phyloP scores from a whole-genome alignment of 768 basidiomycete genomes.

The Saitozyma podzolica region DNA sequence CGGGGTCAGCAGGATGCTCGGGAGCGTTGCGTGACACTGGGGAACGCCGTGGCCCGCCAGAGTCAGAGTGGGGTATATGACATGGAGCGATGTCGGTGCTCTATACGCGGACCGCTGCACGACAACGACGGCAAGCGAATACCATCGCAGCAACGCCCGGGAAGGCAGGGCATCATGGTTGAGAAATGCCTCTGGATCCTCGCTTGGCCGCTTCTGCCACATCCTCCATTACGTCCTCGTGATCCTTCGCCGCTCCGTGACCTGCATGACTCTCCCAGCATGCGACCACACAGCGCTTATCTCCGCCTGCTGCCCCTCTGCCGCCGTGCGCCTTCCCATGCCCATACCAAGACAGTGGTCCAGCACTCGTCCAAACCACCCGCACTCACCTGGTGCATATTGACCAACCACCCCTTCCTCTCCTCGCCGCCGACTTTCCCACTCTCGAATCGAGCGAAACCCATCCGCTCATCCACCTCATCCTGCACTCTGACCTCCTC shows the following conservation, averaged over 20 bases:
- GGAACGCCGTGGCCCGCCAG: background rate
- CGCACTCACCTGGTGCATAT: constrained; percentile 89
- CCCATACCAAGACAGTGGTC: background rate
- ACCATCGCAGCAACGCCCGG: no score
- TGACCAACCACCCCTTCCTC: constrained; percentile 91
- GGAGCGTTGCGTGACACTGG: no score
- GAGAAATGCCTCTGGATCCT: no score
- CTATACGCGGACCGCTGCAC: no score
- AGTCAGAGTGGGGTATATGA: background rate
- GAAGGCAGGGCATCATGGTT: no score
- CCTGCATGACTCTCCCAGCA: no score
- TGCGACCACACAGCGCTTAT: no score
- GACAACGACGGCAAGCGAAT: no score
- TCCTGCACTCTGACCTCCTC: constrained; percentile 73
- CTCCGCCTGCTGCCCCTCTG: background rate
- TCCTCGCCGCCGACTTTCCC: constrained; percentile 58
- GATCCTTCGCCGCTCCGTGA: no score
- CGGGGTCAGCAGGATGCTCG: no score
- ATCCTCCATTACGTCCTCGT: no score
- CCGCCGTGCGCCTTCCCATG: background rate
- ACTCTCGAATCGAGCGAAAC: constrained; percentile 78
- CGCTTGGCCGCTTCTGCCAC: no score
- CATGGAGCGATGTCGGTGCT: background rate
- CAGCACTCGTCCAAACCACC: background rate
- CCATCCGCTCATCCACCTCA: constrained; percentile 90